These are phyloP conservation scores for Vitis labrusca DNA, from an alignment of 164 flowering plant genomes.

Conservation along the genomic window DNA sequence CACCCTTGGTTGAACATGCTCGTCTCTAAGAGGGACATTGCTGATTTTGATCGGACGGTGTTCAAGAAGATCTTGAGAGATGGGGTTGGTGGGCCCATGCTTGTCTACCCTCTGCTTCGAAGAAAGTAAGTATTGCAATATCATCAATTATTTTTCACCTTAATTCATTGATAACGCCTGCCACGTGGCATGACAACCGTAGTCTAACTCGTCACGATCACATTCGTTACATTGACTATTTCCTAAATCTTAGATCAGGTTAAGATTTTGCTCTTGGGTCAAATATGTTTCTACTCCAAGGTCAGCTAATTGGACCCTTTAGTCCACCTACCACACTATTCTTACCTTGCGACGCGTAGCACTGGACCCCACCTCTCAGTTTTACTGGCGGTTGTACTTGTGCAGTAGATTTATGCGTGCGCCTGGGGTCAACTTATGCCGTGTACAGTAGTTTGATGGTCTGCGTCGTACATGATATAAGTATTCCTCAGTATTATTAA, in stretches of 20 bases:
- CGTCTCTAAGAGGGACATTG: slow-evolving; percentile 56
- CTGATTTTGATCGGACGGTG: slow-evolving; percentile 56
- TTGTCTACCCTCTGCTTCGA: slow-evolving; percentile 76
- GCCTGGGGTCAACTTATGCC: too few relatives aligned
- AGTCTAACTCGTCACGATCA: too few relatives aligned
- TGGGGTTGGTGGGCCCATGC: slow-evolving; percentile 89
- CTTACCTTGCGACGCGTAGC: too few relatives aligned
- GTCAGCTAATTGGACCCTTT: neutral
- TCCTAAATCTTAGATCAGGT: slow-evolving; percentile 12
- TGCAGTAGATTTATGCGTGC: too few relatives aligned
- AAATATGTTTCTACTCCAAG: slow-evolving; percentile 4
- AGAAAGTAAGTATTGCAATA: slow-evolving; percentile 50
- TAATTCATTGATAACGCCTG: neutral
- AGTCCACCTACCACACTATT: too few relatives aligned
- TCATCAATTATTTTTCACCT: neutral
- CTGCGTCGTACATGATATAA: too few relatives aligned
- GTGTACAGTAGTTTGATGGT: too few relatives aligned
- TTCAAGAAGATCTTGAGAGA: slow-evolving; percentile 56
- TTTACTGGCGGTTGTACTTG: too few relatives aligned
- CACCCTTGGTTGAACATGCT: slow-evolving; percentile 93
- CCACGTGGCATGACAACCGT: slow-evolving; percentile 3
- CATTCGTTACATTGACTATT: slow-evolving; percentile 8
- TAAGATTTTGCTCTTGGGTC: slow-evolving; percentile 21
- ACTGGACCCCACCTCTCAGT: neutral
- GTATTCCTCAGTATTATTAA: too few relatives aligned